Conservation (phyloP, 1,139 yeast species). For the Yamadazyma atlantica region DNA sequence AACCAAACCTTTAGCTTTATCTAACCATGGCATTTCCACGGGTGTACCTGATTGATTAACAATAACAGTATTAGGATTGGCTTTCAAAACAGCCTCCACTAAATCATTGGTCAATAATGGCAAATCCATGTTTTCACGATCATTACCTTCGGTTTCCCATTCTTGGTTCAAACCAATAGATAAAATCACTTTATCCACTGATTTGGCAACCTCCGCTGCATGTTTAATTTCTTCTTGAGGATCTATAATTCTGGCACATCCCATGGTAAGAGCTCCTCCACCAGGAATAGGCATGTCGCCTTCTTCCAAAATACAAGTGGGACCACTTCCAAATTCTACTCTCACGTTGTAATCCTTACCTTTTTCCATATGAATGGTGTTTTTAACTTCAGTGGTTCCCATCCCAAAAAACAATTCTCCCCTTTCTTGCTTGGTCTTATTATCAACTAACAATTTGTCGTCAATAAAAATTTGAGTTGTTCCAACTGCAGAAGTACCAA, state of each 20-base stretch:
- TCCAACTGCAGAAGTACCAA: slow-evolving; percentile 52
- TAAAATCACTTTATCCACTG: slow-evolving; percentile 38
- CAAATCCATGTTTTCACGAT: slow-evolving; percentile 30
- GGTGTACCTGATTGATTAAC: slow-evolving; percentile 66
- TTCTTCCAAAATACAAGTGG: slow-evolving; percentile 31
- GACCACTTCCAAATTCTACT: slow-evolving; percentile 53
- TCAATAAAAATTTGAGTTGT: slow-evolving; percentile 52
- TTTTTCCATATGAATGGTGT: slow-evolving; percentile 31
- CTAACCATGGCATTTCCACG: slow-evolving; percentile 58
- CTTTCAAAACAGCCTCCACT: slow-evolving; percentile 45
- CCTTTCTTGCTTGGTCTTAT: slow-evolving; percentile 47
- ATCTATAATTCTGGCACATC: slow-evolving; percentile 20
- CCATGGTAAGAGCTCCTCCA: slow-evolving; percentile 31
- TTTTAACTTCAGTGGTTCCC: slow-evolving; percentile 50
- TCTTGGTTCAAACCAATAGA: slow-evolving; percentile 40
- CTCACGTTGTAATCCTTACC: slow-evolving; percentile 43
- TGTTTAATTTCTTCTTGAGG: slow-evolving; percentile 21
- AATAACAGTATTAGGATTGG: slow-evolving; percentile 50
- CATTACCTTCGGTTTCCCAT: slow-evolving; percentile 36
- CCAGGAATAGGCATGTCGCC: slow-evolving; percentile 12
- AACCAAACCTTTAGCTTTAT: slow-evolving; percentile 42
- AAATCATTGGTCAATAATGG: slow-evolving; percentile 51
- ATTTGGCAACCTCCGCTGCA: slow-evolving; percentile 27
- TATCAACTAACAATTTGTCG: slow-evolving; percentile 53
- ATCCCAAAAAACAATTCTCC: slow-evolving; percentile 46